Evolutionary conservation across 2,329 filamentous ascomycete genomes (phyloP).

Genomic region (Drechslerella coelobrocha): DNA sequence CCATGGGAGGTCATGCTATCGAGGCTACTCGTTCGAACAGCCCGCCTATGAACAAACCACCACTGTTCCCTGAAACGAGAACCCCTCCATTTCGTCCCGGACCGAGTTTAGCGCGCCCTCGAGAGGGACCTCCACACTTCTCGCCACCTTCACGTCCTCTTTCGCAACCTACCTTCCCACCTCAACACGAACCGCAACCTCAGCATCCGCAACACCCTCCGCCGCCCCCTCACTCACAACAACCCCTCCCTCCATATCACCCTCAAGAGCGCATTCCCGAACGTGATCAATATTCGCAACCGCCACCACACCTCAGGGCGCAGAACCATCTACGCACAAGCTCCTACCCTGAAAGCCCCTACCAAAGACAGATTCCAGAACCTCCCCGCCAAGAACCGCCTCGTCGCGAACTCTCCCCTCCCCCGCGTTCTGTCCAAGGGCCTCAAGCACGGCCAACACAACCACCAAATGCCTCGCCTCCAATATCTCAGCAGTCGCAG

Average conservation of each 20-base stretch:
- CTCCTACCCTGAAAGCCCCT: slow-evolving; percentile 41
- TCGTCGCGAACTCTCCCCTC: slow-evolving; percentile 39
- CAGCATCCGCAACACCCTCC: slow-evolving; percentile 9
- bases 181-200: slow-evolving; percentile 12
- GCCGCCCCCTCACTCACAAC: slow-evolving; percentile 9
- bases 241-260: slow-evolving; percentile 24
- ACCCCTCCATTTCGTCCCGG: slow-evolving; percentile 38
- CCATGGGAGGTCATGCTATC: slow-evolving; percentile 39
- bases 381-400: slow-evolving; percentile 11
- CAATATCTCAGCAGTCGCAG: slow-evolving; percentile 20
- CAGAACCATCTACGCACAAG: slow-evolving; percentile 37
- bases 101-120: slow-evolving; percentile 35
- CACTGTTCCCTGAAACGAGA: slow-evolving; percentile 34
- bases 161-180: slow-evolving; percentile 41
- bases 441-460: slow-evolving; percentile 17
- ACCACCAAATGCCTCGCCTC: slow-evolving; percentile 36
- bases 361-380: slow-evolving; percentile 36
- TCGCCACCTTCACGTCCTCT: slow-evolving; percentile 41
- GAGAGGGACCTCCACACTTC: slow-evolving; percentile 27
- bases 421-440: slow-evolving; percentile 12
- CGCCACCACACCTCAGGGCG: slow-evolving; percentile 31
- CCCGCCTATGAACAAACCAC: slow-evolving; percentile 34
- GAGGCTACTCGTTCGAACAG: slow-evolving; percentile 44
- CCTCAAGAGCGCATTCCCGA: slow-evolving; percentile 32
- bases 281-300: slow-evolving; percentile 32